Percentiles rank a stretch among this genome's conserved stretches.
These are phyloP conservation scores for Ophiostoma populinum DNA, from an alignment of 2,329 filamentous ascomycete genomes.

Conservation along the genomic window DNA sequence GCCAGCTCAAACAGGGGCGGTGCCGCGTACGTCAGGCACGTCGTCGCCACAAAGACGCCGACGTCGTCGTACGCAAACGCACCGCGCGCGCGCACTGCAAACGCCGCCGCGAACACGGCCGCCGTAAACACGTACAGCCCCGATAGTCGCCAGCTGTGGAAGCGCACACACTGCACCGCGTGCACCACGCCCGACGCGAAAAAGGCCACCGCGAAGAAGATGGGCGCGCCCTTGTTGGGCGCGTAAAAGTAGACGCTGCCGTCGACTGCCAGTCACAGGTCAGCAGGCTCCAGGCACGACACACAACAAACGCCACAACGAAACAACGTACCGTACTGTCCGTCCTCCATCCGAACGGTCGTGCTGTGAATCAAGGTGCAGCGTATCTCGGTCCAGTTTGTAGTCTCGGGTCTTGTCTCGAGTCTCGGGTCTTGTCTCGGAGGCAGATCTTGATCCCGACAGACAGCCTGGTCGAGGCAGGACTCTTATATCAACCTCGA, in stretches of 20 bases:
- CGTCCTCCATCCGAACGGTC: constrained; percentile 9
- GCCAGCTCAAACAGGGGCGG: constrained; percentile 42
- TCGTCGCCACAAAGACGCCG: constrained; percentile 23
- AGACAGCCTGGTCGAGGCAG: too few relatives aligned
- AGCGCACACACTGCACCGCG: constrained; percentile 20
- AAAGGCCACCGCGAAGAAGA: constrained; percentile 21
- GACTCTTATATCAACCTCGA: too few relatives aligned
- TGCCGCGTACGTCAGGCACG: constrained; percentile 20
- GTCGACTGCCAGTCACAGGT: constrained; percentile 9
- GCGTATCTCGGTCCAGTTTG: too few relatives aligned
- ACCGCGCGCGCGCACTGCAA: constrained; percentile 27
- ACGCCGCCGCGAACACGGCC: constrained; percentile 31
- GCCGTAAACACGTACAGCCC: constrained; percentile 29
- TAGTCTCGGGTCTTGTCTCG: too few relatives aligned
- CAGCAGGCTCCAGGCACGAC: too few relatives aligned
- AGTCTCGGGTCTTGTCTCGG: too few relatives aligned
- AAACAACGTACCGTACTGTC: constrained; percentile 5
- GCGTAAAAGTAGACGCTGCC: constrained; percentile 17
- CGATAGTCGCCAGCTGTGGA: constrained; percentile 33
- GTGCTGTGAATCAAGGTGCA: too few relatives aligned
- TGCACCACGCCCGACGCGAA: constrained; percentile 15
- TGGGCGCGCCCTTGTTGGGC: constrained; percentile 20
- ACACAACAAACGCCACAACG: too few relatives aligned
- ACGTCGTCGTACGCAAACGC: constrained; percentile 29
- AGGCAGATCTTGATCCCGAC: too few relatives aligned